Evolutionary conservation across 768 basidiomycete species (phyloP), one percentile per base, ranked within the genome.

Genomic region (Boletus tomentosulus): DNA sequence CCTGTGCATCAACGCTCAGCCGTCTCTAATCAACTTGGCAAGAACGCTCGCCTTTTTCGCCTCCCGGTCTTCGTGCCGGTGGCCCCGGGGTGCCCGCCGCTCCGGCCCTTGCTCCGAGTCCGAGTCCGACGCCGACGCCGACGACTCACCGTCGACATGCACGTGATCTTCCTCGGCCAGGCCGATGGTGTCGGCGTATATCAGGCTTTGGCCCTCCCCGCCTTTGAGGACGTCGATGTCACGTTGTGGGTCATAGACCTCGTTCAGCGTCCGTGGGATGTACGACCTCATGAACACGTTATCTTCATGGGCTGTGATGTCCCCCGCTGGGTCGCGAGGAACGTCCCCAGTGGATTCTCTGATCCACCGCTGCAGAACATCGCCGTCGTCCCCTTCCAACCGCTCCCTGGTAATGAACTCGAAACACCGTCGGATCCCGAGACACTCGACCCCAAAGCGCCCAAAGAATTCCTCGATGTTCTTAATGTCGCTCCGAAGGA

Each of bases 401-500:
- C 68, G 73, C 42, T 84, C 85, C 58, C 71, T 79, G 2, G 86
- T 92, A 45, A 98, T 76, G 62, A 97, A 98, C 61, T 95, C 93
- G 70, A 98, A 99, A 46, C 86, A 85, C 41, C 85, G 76, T 46
- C 89, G 73, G 15, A 97, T 71, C 13, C 95, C 94, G 25, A 99
- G 75, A 57, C 86, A 86, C 49, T 65, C 73, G 47, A 91, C 87
- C 0, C 89, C 91, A 19, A 84, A 78, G 58, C 84, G 77, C 6
- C 80, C 78, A 68, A 98, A 99, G 70, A 89, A 99, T 34, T 94
- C 95, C 55, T 97, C 93, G 41, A 94, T 77, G 67, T 99, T 98
- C 61, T 84, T 85, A 47, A 99, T 81, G 70, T 99, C 97, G 43
- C 79, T 85, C 27, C 95, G 86, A 35, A 99, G 78, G 73, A 99